Evolutionary conservation across 1,284 basidiomycete genomes (phyloP), one percentile per base, ranked within the genome.

Genomic region (Rhodotorula sp.): DNA sequence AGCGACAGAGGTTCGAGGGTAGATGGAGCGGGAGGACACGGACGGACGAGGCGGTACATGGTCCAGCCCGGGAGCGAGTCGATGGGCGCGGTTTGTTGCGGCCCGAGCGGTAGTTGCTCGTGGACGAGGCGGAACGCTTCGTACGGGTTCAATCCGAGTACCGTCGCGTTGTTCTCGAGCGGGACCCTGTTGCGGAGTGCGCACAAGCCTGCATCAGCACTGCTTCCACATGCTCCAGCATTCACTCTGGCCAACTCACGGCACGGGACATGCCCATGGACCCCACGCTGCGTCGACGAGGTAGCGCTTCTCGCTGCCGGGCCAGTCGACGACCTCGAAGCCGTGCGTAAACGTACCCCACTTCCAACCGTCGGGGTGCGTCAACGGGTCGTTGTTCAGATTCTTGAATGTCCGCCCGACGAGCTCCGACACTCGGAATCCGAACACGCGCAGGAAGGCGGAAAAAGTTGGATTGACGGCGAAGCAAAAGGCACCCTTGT

Each of bases 11-110:
- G 48, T 3, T 31, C 59, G 54, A 59, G 49, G 3, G 57, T 59
- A 14, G 54, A 10, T 4, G 54, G 14, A 26, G 26, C 10, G 26
- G 54, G 29, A 10, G 54, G 54, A 26, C 29, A n/a, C 1, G 69
- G 72, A 1, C 67, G 62, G 39, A 71, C 43, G 56, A 65, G 59
- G 14, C 74, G 71, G 31, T 67, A 76, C 47, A 76, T 47, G 10
- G 74, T 76, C 71, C 72, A 76, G 34, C 74, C 74, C 8, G 62
- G 51, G 34, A 67, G 46, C 18, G 54, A n/a, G 72, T 76, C 74
- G 66, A 76, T 66, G 0, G 74, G 69, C 10, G 21, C 39, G 2
- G 72, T 67, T 46, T 49, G 64, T 3, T 34, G 7, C 1, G 69
- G 18, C 3, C 49, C 51, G 23, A 69, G 68, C 2, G 72, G 74